Base-by-base conservation (phyloP, 108 stramenopile genomes). In the Fragilariopsis cylindrus region DNA sequence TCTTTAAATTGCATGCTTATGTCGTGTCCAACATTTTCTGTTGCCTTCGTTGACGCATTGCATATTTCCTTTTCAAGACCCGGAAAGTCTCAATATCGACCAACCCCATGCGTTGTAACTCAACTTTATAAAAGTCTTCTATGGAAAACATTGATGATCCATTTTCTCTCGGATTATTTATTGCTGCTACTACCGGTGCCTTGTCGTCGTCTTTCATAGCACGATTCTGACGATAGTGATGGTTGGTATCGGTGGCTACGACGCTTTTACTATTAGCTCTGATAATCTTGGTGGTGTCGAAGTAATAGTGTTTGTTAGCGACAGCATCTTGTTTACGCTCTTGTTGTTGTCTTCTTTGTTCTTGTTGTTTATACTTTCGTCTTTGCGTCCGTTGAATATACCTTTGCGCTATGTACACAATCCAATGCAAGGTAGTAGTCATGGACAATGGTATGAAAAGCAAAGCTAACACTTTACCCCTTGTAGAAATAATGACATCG, bases 51-150 rank as follows among this genome's bases (percentile, higher is more conserved):
- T 30, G 3, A 56, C 9, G 18, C 45, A 55, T n/a, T 55, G 9
- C 63, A n/a, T 65, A 65, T 65, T 47, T 45, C 44, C n/a, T 65
- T 45, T 65, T 65, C 63, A 65, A 43, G 13, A 45, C 63, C 63
- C 43, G 43, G 43, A 65, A 65, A 13, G 63, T 65, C 9, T 42
- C 41, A 44, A n/a, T 7, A 21, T 65, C 63, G 43, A 65, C 63
- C 63, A 65, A 45, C 7, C 63, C 63, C 63, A 65, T 65, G 5
- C 11, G 41, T 65, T 65, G 63, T 65, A 65, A 42, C 63, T 45
- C 13, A 12, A 8, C 41, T 65, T 65, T 45, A 45, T 65, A 65
- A 44, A 65, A 65, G 9, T 65, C 39, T 45, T 65, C 63, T 42
- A 65, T 7, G 30, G 44, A 15, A 42, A 42, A 65, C 8, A 5